Percentiles rank a stretch among this genome's conserved stretches.
These are phyloP conservation scores for Metahyphopichia silvanorum DNA, from an alignment of 805 yeast species.

Conservation along the genomic window DNA sequence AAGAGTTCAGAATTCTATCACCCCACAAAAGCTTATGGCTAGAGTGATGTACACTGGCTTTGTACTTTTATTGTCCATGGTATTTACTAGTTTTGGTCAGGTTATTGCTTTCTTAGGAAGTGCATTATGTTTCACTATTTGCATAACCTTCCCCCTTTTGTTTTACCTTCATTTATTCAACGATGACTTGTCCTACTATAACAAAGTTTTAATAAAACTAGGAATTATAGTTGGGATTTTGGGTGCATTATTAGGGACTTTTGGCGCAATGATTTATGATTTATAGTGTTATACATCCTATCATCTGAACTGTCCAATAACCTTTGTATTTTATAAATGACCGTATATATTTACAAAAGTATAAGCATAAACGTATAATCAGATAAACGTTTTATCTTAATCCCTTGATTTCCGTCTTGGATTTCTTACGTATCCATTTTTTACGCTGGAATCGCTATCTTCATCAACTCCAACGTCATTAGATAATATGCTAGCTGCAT, in stretches of 20 bases:
- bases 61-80: slow-evolving; percentile 20
- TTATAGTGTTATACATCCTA: slow-evolving; percentile 1
- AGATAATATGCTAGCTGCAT: slow-evolving; percentile 28
- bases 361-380: neutral
- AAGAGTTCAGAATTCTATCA: slow-evolving; percentile 2
- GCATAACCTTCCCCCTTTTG: slow-evolving; percentile 36
- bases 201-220: slow-evolving; percentile 9
- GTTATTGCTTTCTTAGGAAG: slow-evolving; percentile 40
- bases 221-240: slow-evolving; percentile 17
- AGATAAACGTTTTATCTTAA: no score
- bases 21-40: slow-evolving; percentile 6
- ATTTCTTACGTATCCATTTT: slow-evolving; percentile 2
- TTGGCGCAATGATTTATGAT: slow-evolving; percentile 16
- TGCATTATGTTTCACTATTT: slow-evolving; percentile 39
- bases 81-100: slow-evolving; percentile 37
- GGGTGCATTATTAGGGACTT: slow-evolving; percentile 25
- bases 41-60: slow-evolving; percentile 22
- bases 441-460: slow-evolving; percentile 2
- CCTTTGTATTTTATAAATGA: no score
- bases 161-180: slow-evolving; percentile 27
- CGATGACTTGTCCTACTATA: slow-evolving; percentile 12
- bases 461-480: slow-evolving; percentile 17
- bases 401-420: no score
- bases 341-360: neutral
- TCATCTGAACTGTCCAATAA: no score